Base-by-base conservation (phyloP, 352 stramenopile genomes). In the Hyphochytrium catenoides region DNA sequence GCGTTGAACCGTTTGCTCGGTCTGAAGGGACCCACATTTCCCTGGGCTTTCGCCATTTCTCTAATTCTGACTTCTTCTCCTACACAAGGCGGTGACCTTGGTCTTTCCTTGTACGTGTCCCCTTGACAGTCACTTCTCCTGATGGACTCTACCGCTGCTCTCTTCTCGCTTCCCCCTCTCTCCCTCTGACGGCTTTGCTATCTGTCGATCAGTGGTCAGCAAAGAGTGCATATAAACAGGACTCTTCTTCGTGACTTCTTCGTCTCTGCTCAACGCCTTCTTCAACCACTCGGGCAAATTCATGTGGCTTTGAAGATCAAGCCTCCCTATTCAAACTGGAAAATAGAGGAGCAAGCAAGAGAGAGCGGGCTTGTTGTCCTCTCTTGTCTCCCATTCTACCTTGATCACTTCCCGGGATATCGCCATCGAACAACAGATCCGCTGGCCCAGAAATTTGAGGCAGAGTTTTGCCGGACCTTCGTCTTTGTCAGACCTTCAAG, bases 261-360 rank as follows among this genome's bases (percentile, higher is more conserved):
- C 25, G 62, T 69, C 41, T 82, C 64, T 42, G 72, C 66, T 5
- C 59, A 66, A 5, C 19, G 45, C 23, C 61, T 68, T 29, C 57
- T 87, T 3, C 47, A 47, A 16, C 42, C 49, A 5, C 32, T 54
- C 8, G 72, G 70, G 28, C 67, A 81, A 48, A 64, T 57, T 16
- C 70, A 87, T 37, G 58, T 87, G 29, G 76, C 70, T 25, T 55
- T 87, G 20, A 87, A 87, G 50, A 81, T 59, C 18, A 52, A 56
- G 18, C 69, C 70, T 14, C 72, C 72, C 24, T 87, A 87, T 42
- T 79, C 65, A 1, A 83, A 82, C 37, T 87, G 72, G 72, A 52
- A 62, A 27, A 57, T 87, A 23, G 72, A 87, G 31, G 64, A 85
- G 25, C 70, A 81, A 31, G 72, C 72, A 3, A 66, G 65, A 26